Conservation (phyloP, 495 filamentous ascomycete genomes). For the Penicillium argentinense region DNA sequence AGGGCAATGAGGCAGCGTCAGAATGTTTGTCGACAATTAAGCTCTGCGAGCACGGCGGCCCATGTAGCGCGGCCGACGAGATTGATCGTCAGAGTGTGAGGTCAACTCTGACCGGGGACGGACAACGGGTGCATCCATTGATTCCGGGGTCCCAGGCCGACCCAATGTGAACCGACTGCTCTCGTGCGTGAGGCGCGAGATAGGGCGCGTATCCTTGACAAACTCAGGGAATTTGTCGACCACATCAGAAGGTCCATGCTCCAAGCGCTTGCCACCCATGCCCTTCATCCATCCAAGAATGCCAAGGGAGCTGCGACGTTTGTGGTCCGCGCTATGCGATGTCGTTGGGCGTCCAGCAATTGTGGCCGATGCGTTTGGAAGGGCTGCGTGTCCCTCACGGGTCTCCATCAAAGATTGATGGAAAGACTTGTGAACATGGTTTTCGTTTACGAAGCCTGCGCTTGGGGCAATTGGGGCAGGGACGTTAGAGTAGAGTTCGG, state of each 20-base stretch:
- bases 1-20: neutral
- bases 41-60: constrained; percentile 35
- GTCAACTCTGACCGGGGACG: constrained; percentile 20
- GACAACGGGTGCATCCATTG: constrained; percentile 10
- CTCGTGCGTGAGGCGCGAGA: constrained; percentile 14
- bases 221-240: constrained; percentile 22
- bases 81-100: constrained; percentile 17
- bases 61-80: constrained; percentile 39
- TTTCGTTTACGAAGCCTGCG: constrained; percentile 8
- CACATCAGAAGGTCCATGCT: constrained; percentile 6
- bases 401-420: constrained; percentile 31
- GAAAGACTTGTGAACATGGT: constrained; percentile 8
- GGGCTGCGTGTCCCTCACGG: constrained; percentile 6
- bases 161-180: constrained; percentile 1
- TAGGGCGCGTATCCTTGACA: constrained; percentile 10
- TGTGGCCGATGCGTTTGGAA: constrained; percentile 15
- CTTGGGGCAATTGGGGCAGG: neutral
- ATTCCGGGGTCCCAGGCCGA: constrained; percentile 16
- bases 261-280: constrained; percentile 29
- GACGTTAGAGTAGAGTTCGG: constrained; percentile 12
- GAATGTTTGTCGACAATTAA: constrained; percentile 6
- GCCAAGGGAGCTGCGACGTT: constrained; percentile 40
- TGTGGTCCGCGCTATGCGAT: constrained; percentile 36
- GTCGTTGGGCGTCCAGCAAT: constrained; percentile 28
- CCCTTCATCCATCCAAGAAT: constrained; percentile 49